Evolutionary conservation across 192 early-diverging fungal genomes (phyloP), one percentile per base, ranked within the genome.

Genomic region (Endogone sp.): DNA sequence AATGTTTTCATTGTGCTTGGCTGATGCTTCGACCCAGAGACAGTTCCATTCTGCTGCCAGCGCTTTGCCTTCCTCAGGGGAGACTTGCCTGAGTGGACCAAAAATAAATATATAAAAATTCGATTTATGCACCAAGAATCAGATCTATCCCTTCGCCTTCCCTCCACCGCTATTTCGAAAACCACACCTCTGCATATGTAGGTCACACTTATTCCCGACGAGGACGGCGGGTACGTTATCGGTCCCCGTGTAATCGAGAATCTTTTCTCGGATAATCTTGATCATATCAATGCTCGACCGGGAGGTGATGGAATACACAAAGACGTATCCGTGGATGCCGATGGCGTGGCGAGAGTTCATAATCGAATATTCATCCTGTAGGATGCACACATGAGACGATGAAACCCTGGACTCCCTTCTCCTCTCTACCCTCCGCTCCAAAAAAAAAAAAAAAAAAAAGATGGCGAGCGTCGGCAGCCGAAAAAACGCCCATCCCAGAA

Each of bases 121-220:
- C 37, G 37, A 49, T 49, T n/a, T n/a, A n/a, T n/a, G n/a, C n/a
- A n/a, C n/a, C n/a, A n/a, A n/a, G n/a, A n/a, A n/a, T n/a, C n/a
- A n/a, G n/a, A n/a, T n/a, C 3, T 30, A 58, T 30, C 27, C 29
- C 26, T 60, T 30, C 13, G 54, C 24, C 37, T 56, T 24, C 25
- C 29, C 20, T 6, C 6, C 37, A 49, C 37, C 37, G 9, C 16
- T 16, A 30, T 20, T 55, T 3, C 30, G 20, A 31, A 2, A 60
- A 21, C 73, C 68, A n/a, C 81, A 79, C 59, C 91, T 80, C 57
- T 94, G 89, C 28, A 80, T 79, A 29, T 87, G 80, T 57, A 99
- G 71, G 82, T 99, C 97, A 10, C 85, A 85, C 79, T 99, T 99
- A 76, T 96, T 98, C 16, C 92, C 96, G n/a, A 95, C 94, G 75